Evolutionary conservation across 805 yeast genomes (phyloP), one percentile per base, ranked within the genome.

Genomic region (Candida germanica): DNA sequence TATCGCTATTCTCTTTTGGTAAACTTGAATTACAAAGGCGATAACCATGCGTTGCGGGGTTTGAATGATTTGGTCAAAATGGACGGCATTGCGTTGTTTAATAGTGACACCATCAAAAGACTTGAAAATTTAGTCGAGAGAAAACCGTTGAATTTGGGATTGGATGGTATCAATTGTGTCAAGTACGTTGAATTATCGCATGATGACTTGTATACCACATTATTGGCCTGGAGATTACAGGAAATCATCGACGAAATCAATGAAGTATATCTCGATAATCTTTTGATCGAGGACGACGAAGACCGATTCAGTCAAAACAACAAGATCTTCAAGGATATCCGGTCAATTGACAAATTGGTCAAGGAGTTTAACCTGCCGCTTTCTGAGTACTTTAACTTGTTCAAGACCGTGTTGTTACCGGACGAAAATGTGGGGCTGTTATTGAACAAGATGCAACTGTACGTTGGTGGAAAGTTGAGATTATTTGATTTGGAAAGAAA

Each of bases 191-290:
- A 66, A 39, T 33, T 52, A 26, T 48, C 45, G 36, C 31, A 32
- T n/a, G 12, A 33, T 9, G 49, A 58, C 36, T 47, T 54, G 21
- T 66, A 56, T 39, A 54, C 47, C 1, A 38, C 60, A 3, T 25
- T 66, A 2, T 47, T 53, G n/a, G 44, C 51, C 24, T 66, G 70
- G 70, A 57, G 71, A 46, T 32, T 65, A 5, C 41, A 64, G 35
- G 69, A 59, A 26, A 48, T 66, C 10, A 42, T 58, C 11, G 54
- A 62, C 38, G 57, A 59, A 39, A 48, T 66, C 35, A 63, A 55
- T 34, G 36, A 56, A 15, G 45, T 40, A n/a, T 63, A 56, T 34
- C 51, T 65, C 40, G 48, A 48, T 5, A 36, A 36, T 30, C 39
- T 47, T 16, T 38, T 45, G 16, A 30, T 30, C 7, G 36, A 37